Evolutionary conservation across 169 alveolate species (phyloP).

Genomic region (Theileria equi): DNA sequence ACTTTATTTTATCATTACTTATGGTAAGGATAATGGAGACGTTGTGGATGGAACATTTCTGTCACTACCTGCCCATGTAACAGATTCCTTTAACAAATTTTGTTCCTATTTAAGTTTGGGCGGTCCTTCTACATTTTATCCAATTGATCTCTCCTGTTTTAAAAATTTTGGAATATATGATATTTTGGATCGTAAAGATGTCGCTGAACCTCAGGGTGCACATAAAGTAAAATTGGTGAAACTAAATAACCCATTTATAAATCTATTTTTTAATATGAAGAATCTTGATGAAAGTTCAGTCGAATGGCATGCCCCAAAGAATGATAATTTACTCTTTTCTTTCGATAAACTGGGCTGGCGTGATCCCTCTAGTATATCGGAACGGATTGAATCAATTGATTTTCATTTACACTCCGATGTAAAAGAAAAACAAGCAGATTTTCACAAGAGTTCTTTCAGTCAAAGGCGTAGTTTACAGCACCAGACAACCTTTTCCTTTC

Average conservation of each 20-base stretch:
- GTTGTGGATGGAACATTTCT: slow-evolving; percentile 32
- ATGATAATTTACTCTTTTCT: no score
- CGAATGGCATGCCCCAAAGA: no score
- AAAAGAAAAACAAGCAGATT: slow-evolving; percentile 26
- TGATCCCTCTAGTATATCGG: slow-evolving; percentile 40
- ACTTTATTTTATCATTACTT: slow-evolving; percentile 16
- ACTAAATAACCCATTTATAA: slow-evolving; percentile 39
- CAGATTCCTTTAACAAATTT: slow-evolving; percentile 14
- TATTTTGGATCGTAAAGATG: neutral
- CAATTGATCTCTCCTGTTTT: neutral
- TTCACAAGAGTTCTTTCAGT: slow-evolving; percentile 23
- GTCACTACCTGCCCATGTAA: neutral
- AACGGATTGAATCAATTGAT: slow-evolving; percentile 48
- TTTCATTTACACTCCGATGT: slow-evolving; percentile 19
- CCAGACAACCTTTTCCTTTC: slow-evolving; percentile 54
- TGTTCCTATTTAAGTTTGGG: no score
- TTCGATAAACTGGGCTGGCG: slow-evolving; percentile 30
- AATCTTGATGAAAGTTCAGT: slow-evolving; percentile 5
- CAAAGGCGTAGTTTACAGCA: slow-evolving; percentile 58
- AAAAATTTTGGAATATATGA: neutral
- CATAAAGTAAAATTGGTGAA: neutral
- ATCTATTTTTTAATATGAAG: slow-evolving; percentile 38
- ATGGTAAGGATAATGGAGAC: slow-evolving; percentile 29
- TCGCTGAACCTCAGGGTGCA: neutral
- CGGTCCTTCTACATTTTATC: neutral